A percentile compares a stretch with the other conserved stretches of the same genome.
Evolutionary conservation across 371 early-diverging fungal genomes (phyloP).

Genomic region (Circinella minor): DNA sequence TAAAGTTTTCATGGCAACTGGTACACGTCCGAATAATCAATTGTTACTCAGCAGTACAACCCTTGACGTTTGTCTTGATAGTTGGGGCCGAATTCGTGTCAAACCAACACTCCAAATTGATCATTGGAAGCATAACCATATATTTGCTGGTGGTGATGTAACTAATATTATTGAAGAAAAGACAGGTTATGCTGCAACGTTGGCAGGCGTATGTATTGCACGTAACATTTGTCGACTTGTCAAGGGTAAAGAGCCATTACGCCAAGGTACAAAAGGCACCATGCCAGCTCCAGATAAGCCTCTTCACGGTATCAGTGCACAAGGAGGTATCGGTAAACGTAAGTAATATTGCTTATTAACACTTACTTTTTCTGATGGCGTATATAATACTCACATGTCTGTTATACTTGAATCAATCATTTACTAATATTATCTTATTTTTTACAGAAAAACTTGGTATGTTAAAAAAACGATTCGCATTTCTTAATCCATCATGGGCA

Average conservation of each 20-base stretch:
- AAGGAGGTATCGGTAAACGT: conserved; percentile 55
- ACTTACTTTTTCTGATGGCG: no score
- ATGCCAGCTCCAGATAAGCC: conserved; percentile 40
- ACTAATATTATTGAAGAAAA: conserved; percentile 66
- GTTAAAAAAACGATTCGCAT: conserved; percentile 31
- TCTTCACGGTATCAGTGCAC: conserved; percentile 43
- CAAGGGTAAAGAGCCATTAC: conserved; percentile 46
- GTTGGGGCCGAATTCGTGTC: conserved; percentile 53
- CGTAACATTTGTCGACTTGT: conserved; percentile 53
- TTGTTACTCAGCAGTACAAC: conserved; percentile 24
- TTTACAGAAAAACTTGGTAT: conserved; percentile 26
- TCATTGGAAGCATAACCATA: conserved; percentile 58
- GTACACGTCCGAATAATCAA: conserved; percentile 38
- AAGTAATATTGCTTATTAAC: conserved; percentile 10
- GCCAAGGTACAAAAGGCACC: conserved; percentile 48
- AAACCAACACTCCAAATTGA: conserved; percentile 65
- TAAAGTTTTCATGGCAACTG: conserved; percentile 48
- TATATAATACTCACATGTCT: no score
- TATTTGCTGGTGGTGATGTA: conserved; percentile 75
- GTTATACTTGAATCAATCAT: no score
- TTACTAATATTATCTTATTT: not conserved
- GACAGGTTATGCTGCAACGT: conserved; percentile 63
- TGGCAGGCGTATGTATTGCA: conserved; percentile 56
- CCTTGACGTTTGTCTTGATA: conserved; percentile 36
- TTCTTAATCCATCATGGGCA: conserved; percentile 36